phyloP scores from a whole-genome alignment of 176 grass and related monocot genomes.

The Eremochloa ophiuroides region DNA sequence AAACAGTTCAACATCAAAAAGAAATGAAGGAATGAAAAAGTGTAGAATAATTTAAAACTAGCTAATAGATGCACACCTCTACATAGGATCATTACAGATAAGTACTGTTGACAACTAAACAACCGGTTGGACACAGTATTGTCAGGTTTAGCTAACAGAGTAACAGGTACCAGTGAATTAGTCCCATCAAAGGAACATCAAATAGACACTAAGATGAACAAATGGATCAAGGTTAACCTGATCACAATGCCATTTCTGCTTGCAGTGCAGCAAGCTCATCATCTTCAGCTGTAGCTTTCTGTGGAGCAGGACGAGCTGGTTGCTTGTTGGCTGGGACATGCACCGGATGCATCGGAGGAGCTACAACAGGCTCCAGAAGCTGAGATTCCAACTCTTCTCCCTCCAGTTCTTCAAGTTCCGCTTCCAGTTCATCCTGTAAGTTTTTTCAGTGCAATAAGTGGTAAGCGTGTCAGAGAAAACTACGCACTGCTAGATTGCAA shows the following conservation, averaged over 20 bases:
- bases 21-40: neutral
- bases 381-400: slow-evolving; percentile 79
- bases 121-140: neutral
- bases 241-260: slow-evolving; percentile 82
- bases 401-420: slow-evolving; percentile 80
- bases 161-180: neutral
- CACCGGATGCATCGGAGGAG: slow-evolving; percentile 47
- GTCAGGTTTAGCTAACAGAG: neutral
- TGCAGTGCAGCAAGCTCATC: slow-evolving; percentile 79
- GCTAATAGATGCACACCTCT: neutral
- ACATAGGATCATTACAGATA: neutral
- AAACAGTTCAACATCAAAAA: neutral
- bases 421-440: slow-evolving; percentile 73
- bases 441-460: slow-evolving; percentile 2
- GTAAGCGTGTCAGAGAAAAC: neutral
- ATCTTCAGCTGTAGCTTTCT: slow-evolving; percentile 68
- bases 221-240: slow-evolving; percentile 26
- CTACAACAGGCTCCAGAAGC: slow-evolving; percentile 65
- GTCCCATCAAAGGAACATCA: neutral
- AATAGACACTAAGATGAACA: neutral
- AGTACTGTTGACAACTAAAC: neutral
- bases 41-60: neutral
- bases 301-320: slow-evolving; percentile 45
- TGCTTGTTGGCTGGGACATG: slow-evolving; percentile 34
- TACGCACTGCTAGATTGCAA: neutral